These are phyloP conservation scores for Phytopythium helicoides DNA, from an alignment of 352 stramenopile genomes.

Conservation along the genomic window DNA sequence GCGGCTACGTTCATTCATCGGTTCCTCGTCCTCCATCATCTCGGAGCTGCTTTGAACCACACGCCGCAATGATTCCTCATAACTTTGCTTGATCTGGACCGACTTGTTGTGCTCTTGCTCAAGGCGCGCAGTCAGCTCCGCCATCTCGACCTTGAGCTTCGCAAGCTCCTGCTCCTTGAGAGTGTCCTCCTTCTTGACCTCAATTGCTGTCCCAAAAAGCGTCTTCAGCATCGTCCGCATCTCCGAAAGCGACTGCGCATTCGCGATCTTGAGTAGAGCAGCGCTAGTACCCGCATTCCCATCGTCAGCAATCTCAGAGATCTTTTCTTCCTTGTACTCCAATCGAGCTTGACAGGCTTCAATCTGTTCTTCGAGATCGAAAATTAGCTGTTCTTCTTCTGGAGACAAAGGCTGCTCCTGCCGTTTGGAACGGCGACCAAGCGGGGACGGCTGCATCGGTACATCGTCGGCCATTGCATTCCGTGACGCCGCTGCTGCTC, in stretches of 20 bases:
- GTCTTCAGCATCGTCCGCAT: slow-evolving; percentile 80
- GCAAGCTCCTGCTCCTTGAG: slow-evolving; percentile 73
- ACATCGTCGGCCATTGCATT: too few relatives aligned
- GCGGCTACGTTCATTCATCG: slow-evolving; percentile 56
- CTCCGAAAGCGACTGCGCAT: slow-evolving; percentile 78
- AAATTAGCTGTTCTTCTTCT: slow-evolving; percentile 78
- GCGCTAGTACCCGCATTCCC: slow-evolving; percentile 36
- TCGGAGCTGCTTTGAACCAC: slow-evolving; percentile 44
- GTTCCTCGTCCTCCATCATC: slow-evolving; percentile 20
- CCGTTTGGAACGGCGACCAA: slow-evolving; percentile 35
- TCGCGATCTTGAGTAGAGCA: slow-evolving; percentile 78
- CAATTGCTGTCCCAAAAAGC: slow-evolving; percentile 85
- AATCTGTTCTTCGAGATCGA: slow-evolving; percentile 84
- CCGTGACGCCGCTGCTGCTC: too few relatives aligned
- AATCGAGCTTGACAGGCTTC: slow-evolving; percentile 82
- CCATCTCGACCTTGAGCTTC: slow-evolving; percentile 73
- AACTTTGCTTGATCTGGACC: slow-evolving; percentile 79
- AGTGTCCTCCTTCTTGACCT: slow-evolving; percentile 87
- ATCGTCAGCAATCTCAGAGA: slow-evolving; percentile 76
- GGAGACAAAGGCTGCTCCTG: slow-evolving; percentile 59
- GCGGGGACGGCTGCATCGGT: slow-evolving; percentile 46
- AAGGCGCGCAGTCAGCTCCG: slow-evolving; percentile 50
- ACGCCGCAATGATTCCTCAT: slow-evolving; percentile 80
- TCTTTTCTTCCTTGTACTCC: slow-evolving; percentile 89
- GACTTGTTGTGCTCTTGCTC: slow-evolving; percentile 73